A percentile compares a stretch with the other conserved stretches of the same genome.
These are phyloP conservation scores for Crepidotus variabilis DNA, from an alignment of 768 basidiomycete genomes.

Conservation along the genomic window DNA sequence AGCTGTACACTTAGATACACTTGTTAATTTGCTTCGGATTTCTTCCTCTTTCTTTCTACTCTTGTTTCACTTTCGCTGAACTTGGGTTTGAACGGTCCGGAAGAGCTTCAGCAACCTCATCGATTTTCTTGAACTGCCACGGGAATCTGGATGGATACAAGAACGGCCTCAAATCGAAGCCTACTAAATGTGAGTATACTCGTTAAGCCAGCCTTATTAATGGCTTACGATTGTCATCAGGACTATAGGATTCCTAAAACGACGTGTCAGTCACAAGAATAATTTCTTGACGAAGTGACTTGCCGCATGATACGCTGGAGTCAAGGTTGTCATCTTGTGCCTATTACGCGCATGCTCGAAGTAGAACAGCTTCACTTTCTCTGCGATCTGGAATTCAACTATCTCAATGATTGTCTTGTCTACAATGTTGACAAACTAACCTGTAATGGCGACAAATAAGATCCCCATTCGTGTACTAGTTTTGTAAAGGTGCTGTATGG, in stretches of 20 bases:
- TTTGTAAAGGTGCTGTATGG: slow-evolving; percentile 98
- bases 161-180: slow-evolving; percentile 95
- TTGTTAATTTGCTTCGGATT: slow-evolving; percentile 13
- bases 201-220: background rate
- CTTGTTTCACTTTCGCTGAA: slow-evolving; percentile 42
- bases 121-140: slow-evolving; percentile 97
- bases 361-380: slow-evolving; percentile 97
- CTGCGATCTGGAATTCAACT: slow-evolving; percentile 65
- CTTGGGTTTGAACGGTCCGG: slow-evolving; percentile 60
- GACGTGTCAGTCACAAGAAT: slow-evolving; percentile 2
- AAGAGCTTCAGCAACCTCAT: slow-evolving; percentile 71
- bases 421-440: slow-evolving; percentile 30
- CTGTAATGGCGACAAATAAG: slow-evolving; percentile 75
- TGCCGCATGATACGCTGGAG: slow-evolving; percentile 91
- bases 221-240: slow-evolving; percentile 87
- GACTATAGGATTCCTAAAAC: slow-evolving; percentile 86
- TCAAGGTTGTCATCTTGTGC: slow-evolving; percentile 98
- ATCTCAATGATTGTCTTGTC: background rate
- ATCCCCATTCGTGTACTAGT: slow-evolving; percentile 91
- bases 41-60: slow-evolving; percentile 24
- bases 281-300: slow-evolving; percentile 24
- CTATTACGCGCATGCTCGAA: slow-evolving; percentile 95
- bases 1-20: slow-evolving; percentile 10
- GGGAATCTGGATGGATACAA: slow-evolving; percentile 92
- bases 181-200: slow-evolving; percentile 34